phyloP scores from a whole-genome alignment of 345 rosid genomes.

The Populus pruinosa region DNA sequence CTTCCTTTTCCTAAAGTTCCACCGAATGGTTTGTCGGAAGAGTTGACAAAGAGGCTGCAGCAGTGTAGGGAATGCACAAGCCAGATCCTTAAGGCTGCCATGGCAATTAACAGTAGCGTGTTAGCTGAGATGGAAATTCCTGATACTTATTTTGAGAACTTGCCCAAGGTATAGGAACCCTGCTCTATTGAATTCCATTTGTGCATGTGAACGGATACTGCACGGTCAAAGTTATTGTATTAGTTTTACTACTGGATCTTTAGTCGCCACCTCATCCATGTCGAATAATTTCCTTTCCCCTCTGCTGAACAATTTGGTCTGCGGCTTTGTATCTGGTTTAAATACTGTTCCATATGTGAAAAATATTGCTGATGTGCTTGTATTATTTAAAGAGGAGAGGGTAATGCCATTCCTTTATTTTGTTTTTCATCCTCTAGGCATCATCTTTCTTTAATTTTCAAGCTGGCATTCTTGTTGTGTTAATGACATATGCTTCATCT shows the following conservation, averaged over 20 bases:
- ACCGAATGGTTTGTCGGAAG: conserved; percentile 17
- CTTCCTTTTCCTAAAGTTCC: conserved; percentile 29
- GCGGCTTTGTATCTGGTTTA: not conserved
- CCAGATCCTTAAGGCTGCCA: conserved; percentile 32
- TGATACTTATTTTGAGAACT: conserved; percentile 16
- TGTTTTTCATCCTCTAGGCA: not conserved
- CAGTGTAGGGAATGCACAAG: conserved; percentile 26
- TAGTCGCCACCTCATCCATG: not conserved
- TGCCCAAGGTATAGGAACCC: conserved; percentile 25
- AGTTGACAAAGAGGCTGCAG: conserved; percentile 18
- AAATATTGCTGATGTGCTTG: not conserved
- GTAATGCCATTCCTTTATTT: not conserved
- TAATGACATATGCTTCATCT: not conserved
- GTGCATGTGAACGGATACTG: not conserved
- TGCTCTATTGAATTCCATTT: not conserved
- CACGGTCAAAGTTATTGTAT: too few species aligned
- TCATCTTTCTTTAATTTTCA: not conserved
- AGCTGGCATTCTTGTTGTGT: not conserved
- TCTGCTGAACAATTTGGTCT: not conserved
- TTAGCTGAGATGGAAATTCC: conserved; percentile 29
- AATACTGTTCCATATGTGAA: not conserved
- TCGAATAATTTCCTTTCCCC: not conserved
- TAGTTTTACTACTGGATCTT: not conserved
- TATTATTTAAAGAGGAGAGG: not conserved
- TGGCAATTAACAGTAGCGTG: conserved; percentile 23